phyloP scores from a whole-genome alignment of 2,329 filamentous ascomycete genomes.

The Trichocomaceae sp. region DNA sequence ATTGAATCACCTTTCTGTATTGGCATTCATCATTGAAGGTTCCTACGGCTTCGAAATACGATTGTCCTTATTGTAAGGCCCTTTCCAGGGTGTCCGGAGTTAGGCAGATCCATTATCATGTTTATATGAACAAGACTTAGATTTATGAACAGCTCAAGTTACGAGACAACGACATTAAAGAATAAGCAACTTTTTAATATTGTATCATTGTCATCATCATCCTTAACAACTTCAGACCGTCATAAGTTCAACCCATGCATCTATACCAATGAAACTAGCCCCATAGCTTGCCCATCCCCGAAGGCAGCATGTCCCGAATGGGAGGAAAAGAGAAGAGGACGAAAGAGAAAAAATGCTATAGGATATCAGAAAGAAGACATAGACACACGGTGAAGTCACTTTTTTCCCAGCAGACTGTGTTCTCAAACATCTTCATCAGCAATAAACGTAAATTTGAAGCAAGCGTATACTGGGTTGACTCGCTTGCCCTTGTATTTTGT shows the following conservation, averaged over 20 bases:
- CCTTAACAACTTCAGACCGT: constrained; percentile 3
- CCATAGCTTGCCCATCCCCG: background rate
- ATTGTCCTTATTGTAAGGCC: background rate
- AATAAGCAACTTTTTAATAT: constrained; percentile 10
- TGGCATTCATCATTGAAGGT: background rate
- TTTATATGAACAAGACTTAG: background rate
- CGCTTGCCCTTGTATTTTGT: background rate
- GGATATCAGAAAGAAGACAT: constrained; percentile 6
- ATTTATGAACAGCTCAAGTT: background rate
- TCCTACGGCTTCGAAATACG: background rate
- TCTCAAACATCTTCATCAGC: background rate
- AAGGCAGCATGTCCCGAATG: background rate
- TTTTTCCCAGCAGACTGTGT: background rate
- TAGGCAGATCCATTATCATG: background rate
- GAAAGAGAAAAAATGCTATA: background rate
- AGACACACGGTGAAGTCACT: background rate
- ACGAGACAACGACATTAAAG: background rate
- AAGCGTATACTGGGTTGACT: background rate
- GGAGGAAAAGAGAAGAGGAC: background rate
- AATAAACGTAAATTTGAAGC: background rate
- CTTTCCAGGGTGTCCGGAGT: background rate
- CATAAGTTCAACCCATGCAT: constrained; percentile 5
- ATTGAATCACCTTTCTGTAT: background rate
- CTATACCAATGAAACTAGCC: constrained; percentile 4
- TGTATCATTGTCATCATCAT: constrained; percentile 14